Conservation (phyloP, 768 basidiomycete genomes). For the Russula abietina region DNA sequence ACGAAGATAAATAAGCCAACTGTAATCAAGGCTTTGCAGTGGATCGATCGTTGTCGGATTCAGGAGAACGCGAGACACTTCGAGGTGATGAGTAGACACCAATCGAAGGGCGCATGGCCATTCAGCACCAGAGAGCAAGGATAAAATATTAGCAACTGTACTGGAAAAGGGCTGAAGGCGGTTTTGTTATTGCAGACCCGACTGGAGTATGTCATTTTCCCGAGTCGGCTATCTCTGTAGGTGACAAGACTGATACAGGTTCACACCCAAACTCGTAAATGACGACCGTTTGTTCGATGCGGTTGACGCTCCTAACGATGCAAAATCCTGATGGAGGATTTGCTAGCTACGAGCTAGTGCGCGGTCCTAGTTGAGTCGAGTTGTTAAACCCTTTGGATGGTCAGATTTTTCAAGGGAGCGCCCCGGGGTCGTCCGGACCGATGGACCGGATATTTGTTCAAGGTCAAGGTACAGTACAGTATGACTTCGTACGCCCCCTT, state of each 20-base stretch:
- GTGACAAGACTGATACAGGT: slow-evolving; percentile 38
- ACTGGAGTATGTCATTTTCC: slow-evolving; percentile 50
- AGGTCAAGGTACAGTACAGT: no score
- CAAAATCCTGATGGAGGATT: slow-evolving; percentile 89
- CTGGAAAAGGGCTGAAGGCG: slow-evolving; percentile 90
- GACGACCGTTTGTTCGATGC: slow-evolving; percentile 76
- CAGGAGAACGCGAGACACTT: slow-evolving; percentile 61
- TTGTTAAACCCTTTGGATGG: slow-evolving; percentile 85
- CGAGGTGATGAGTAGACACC: slow-evolving; percentile 57
- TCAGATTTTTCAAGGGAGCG: no score
- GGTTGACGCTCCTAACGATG: slow-evolving; percentile 75
- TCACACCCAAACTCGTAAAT: slow-evolving; percentile 68
- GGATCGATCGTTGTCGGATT: slow-evolving; percentile 73
- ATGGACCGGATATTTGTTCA: no score
- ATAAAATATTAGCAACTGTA: slow-evolving; percentile 93
- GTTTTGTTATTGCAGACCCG: slow-evolving; percentile 80
- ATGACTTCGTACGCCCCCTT: no score
- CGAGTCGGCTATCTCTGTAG: slow-evolving; percentile 4
- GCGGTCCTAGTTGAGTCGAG: slow-evolving; percentile 77
- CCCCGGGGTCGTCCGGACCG: no score
- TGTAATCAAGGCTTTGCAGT: slow-evolving; percentile 54
- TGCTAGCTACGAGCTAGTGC: slow-evolving; percentile 87
- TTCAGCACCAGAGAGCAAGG: slow-evolving; percentile 91
- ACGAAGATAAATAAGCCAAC: slow-evolving; percentile 64
- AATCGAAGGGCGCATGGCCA: slow-evolving; percentile 69